phyloP scores from a whole-genome alignment of 2,329 filamentous ascomycete species.

The Onygenales sp. region DNA sequence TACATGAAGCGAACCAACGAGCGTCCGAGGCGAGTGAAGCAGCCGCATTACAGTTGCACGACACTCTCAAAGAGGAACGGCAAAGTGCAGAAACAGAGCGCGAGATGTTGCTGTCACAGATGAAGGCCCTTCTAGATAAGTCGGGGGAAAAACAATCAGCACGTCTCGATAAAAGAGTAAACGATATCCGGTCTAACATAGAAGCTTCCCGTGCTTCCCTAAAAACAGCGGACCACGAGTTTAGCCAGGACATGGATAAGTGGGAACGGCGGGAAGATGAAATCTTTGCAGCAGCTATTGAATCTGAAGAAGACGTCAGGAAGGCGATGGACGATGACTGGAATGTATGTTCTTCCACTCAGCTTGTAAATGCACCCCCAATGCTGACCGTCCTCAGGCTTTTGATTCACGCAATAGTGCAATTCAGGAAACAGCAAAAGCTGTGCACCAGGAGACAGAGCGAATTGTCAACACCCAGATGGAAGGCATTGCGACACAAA shows the following conservation, averaged over 20 bases:
- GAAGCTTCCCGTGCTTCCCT: constrained; percentile 54
- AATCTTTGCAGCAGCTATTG: constrained; percentile 60
- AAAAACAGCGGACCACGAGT: constrained; percentile 55
- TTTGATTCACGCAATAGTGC: constrained; percentile 48
- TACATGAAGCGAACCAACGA: constrained; percentile 59
- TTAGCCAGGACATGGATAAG: constrained; percentile 60
- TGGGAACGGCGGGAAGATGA: constrained; percentile 63
- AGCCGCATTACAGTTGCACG: constrained; percentile 57
- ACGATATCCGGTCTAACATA: constrained; percentile 55
- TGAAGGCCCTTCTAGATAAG: constrained; percentile 64
- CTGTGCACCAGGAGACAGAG: constrained; percentile 83
- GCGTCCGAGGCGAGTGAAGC: constrained; percentile 59
- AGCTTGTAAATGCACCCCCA: neutral
- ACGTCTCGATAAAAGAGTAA: constrained; percentile 56
- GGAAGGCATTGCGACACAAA: constrained; percentile 75
- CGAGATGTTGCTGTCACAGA: constrained; percentile 63
- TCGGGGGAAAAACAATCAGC: constrained; percentile 65
- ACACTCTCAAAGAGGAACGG: constrained; percentile 67
- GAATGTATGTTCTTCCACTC: constrained; percentile 46
- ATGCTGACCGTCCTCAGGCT: constrained; percentile 6
- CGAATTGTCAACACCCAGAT: constrained; percentile 85
- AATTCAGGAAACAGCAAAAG: constrained; percentile 73
- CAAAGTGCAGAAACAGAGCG: constrained; percentile 63
- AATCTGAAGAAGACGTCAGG: constrained; percentile 69
- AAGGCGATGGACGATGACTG: constrained; percentile 78